Evolutionary conservation across 768 basidiomycete species (phyloP).

Genomic region (Rhizopogon vinicolor): DNA sequence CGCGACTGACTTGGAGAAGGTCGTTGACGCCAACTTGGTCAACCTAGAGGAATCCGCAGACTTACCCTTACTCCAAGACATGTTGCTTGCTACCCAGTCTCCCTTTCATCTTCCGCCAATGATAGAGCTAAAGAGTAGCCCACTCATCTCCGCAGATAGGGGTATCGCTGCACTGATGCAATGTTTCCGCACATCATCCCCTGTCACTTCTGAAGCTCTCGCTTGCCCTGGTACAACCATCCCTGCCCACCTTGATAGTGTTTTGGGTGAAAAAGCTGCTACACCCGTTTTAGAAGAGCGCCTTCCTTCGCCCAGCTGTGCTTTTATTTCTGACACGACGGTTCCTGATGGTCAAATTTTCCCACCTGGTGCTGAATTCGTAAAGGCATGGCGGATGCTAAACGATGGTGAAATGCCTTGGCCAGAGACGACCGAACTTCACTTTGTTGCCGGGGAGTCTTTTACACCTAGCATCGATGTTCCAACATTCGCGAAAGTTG

Average conservation of each 20-base stretch:
- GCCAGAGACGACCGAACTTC: slow-evolving; percentile 64
- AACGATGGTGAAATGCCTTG: slow-evolving; percentile 63
- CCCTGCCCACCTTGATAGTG: neutral
- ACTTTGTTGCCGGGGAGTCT: slow-evolving; percentile 68
- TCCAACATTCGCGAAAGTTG: slow-evolving; percentile 41
- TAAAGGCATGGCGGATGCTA: slow-evolving; percentile 75
- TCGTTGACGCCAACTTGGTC: neutral
- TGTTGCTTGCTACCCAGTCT: slow-evolving; percentile 18
- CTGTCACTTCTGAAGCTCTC: neutral
- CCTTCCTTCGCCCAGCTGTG: slow-evolving; percentile 37
- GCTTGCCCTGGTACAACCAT: neutral
- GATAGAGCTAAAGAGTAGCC: neutral
- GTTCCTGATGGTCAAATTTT: slow-evolving; percentile 73
- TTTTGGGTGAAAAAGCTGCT: neutral
- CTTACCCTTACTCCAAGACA: slow-evolving; percentile 28
- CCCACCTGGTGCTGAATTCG: slow-evolving; percentile 81
- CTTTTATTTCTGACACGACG: slow-evolving; percentile 62
- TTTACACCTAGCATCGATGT: slow-evolving; percentile 35
- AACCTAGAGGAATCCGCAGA: slow-evolving; percentile 8
- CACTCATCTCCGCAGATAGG: slow-evolving; percentile 9
- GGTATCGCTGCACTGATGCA: slow-evolving; percentile 30
- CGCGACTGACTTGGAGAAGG: neutral
- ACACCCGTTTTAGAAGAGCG: neutral
- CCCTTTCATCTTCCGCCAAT: slow-evolving; percentile 5
- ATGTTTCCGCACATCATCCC: slow-evolving; percentile 16